phyloP scores from a whole-genome alignment of 1,284 basidiomycete species.

The Somion occarium region DNA sequence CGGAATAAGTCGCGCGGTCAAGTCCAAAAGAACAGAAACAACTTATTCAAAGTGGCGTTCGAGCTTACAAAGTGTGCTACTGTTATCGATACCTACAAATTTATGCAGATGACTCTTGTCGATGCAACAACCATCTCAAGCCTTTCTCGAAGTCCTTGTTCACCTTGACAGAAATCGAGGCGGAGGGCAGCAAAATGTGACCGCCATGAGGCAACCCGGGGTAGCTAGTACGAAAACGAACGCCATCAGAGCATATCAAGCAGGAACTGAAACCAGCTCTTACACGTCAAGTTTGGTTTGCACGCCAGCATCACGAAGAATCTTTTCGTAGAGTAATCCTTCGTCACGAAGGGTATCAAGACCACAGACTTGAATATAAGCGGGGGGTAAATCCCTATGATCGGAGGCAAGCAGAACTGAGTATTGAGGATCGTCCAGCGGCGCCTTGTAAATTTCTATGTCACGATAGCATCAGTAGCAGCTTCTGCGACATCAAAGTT shows the following conservation, averaged over 20 bases:
- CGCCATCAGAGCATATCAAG: background rate
- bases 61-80: background rate
- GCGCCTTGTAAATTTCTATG: background rate
- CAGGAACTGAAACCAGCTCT: background rate
- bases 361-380: slow-evolving; percentile 14
- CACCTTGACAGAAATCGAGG: slow-evolving; percentile 7
- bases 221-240: slow-evolving; percentile 3
- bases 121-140: slow-evolving; percentile 12
- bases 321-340: slow-evolving; percentile 14
- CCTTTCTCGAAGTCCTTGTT: slow-evolving; percentile 8
- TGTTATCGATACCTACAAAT: background rate
- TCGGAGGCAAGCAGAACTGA: slow-evolving; percentile 7
- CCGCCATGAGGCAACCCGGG: slow-evolving; percentile 7
- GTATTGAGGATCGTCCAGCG: slow-evolving; percentile 5
- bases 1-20: background rate
- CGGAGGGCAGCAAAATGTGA: background rate
- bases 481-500: background rate
- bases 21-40: background rate
- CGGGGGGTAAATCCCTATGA: slow-evolving; percentile 13
- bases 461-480: background rate
- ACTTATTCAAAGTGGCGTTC: background rate
- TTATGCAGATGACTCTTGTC: background rate
- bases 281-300: slow-evolving; percentile 14
- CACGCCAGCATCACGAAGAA: slow-evolving; percentile 11
- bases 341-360: slow-evolving; percentile 17